Evolutionary conservation across 1,284 basidiomycete species (phyloP).

Genomic region (Lentinus polychrous): DNA sequence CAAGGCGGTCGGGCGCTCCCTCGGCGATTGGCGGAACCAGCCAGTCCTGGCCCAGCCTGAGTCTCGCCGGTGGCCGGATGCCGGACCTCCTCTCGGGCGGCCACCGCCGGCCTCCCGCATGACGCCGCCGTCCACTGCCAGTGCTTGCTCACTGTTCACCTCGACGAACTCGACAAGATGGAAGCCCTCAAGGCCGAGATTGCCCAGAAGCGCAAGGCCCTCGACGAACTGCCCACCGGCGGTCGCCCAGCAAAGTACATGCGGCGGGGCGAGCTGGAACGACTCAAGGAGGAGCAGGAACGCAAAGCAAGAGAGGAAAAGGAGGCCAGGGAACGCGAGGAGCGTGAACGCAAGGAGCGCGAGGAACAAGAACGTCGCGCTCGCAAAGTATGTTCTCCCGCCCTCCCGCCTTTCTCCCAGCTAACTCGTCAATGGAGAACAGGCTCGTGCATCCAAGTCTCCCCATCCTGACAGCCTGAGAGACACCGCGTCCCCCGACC

Average conservation of each 20-base stretch:
- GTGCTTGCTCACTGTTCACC: not conserved
- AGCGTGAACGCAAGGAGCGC: conserved; percentile 24
- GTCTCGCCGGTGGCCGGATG: not conserved
- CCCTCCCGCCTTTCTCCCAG: conserved; percentile 15
- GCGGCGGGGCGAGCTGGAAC: conserved; percentile 76
- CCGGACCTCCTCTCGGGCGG: not conserved
- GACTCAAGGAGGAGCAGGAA: conserved; percentile 61
- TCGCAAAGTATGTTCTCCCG: conserved; percentile 35
- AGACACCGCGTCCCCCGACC: conserved; percentile 35
- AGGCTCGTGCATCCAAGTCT: conserved; percentile 38
- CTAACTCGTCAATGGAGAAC: conserved; percentile 42
- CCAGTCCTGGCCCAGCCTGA: conserved; percentile 25
- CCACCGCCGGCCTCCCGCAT: not conserved
- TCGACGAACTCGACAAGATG: conserved; percentile 38
- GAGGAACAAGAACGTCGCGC: conserved; percentile 14
- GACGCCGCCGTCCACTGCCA: not conserved
- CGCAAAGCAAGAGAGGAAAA: conserved; percentile 45
- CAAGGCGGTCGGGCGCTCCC: conserved; percentile 8
- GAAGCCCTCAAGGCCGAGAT: conserved; percentile 87
- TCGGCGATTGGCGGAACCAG: conserved; percentile 14
- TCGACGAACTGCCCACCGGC: conserved; percentile 35
- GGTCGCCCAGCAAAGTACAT: conserved; percentile 74
- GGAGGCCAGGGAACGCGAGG: conserved; percentile 26
- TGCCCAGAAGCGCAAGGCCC: conserved; percentile 76
- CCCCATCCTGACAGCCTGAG: conserved; percentile 25